Evolutionary conservation across 2,329 filamentous ascomycete species (phyloP).

Genomic region (Blastomyces percursus): DNA sequence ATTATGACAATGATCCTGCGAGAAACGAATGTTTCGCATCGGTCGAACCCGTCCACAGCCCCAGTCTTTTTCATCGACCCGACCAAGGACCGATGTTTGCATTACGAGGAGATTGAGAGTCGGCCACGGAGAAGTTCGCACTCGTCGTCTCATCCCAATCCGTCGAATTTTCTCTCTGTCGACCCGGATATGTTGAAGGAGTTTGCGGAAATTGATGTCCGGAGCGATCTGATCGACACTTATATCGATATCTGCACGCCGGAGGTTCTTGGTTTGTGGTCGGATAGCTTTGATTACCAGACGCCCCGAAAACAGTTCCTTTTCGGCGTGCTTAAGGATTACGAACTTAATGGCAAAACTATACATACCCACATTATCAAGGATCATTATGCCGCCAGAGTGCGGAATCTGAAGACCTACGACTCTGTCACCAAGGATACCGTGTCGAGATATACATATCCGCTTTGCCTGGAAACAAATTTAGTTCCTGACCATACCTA

Average conservation of each 20-base stretch:
- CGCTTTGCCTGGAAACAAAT: slow-evolving; percentile 82
- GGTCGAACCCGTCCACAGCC: slow-evolving; percentile 64
- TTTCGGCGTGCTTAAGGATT: slow-evolving; percentile 88
- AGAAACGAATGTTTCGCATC: slow-evolving; percentile 61
- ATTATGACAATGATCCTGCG: slow-evolving; percentile 95
- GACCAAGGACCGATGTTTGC: slow-evolving; percentile 66
- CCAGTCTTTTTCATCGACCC: slow-evolving; percentile 83
- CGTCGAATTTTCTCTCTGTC: slow-evolving; percentile 47
- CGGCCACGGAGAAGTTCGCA: slow-evolving; percentile 19
- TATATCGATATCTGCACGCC: slow-evolving; percentile 96
- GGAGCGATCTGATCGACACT: slow-evolving; percentile 82
- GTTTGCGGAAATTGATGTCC: slow-evolving; percentile 66
- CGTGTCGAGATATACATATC: slow-evolving; percentile 77
- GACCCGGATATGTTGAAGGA: slow-evolving; percentile 69
- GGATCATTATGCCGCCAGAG: slow-evolving; percentile 75
- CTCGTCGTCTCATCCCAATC: slow-evolving; percentile 31
- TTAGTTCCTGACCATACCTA: slow-evolving; percentile 68
- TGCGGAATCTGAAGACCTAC: slow-evolving; percentile 77
- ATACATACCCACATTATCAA: slow-evolving; percentile 80
- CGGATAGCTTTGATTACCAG: slow-evolving; percentile 96
- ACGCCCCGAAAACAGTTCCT: slow-evolving; percentile 78
- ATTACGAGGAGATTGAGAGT: slow-evolving; percentile 84
- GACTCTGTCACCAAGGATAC: slow-evolving; percentile 80
- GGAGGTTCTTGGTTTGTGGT: slow-evolving; percentile 88
- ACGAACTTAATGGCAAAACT: slow-evolving; percentile 93